Evolutionary conservation across 495 filamentous ascomycete species (phyloP), one percentile per base, ranked within the genome.

Genomic region (Hypoxylon fuscum): DNA sequence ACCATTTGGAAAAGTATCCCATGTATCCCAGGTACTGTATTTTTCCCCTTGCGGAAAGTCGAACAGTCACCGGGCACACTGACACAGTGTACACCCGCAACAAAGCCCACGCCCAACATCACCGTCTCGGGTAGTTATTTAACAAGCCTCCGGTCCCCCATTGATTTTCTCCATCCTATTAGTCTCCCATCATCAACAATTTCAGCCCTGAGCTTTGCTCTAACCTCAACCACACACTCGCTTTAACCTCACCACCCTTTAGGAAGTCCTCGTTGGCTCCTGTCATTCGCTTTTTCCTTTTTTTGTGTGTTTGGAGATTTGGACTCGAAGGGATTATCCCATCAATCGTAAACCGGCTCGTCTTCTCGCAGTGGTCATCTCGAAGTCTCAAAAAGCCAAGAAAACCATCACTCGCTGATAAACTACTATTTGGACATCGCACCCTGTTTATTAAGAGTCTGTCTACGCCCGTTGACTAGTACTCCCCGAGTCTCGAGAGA

Each of bases 241-340:
- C 79, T 82, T 77, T 78, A 72, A 64, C 69, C 62, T 66, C 71
- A 75, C 68, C 62, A 45, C 64, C 62, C 68, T 68, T 64, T 68
- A 82, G 83, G 83, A 84, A 83, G 81, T 82, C 83, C 83, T 85
- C 81, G 83, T 80, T 72, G 83, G 76, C 82, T 85, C 83, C 83
- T 84, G 80, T 84, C 83, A 83, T 80, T 85, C 81, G 81, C 82
- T 85, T 80, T 74, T 79, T 77, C 68, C 71, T 74, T 69, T 74
- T 72, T 74, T 75, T 73, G 66, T 71, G 71, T 75, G 63, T 73
- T 72, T 70, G 68, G 71, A 74, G 71, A 74, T 73, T 72, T 70
- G 69, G 63, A 76, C 60, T 65, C 52, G 63, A n/a, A 63, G 62
- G 64, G 49, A 66, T 52, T 52, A 49, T 43, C 35, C 35, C 35